phyloP scores from a whole-genome alignment of 2,329 filamentous ascomycete genomes.

The Claviceps capensis region DNA sequence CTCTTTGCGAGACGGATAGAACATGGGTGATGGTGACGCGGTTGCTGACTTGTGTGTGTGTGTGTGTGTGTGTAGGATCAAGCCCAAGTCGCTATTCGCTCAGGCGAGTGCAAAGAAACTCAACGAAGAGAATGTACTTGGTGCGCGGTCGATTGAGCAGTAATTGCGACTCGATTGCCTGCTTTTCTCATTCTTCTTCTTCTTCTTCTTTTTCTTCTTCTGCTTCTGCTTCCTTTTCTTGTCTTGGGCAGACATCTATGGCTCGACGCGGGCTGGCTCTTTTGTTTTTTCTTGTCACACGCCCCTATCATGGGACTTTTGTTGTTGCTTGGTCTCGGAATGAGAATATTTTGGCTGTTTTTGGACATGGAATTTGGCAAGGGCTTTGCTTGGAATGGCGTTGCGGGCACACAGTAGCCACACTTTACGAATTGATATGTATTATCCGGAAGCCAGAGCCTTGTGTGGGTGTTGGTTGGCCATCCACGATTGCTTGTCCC shows the following conservation, averaged over 20 bases:
- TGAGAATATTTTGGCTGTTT: background rate
- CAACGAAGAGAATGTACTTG: conserved; percentile 30
- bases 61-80: conserved; percentile 31
- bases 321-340: background rate
- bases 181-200: background rate
- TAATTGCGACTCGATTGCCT: conserved; percentile 3
- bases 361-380: background rate
- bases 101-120: conserved; percentile 52
- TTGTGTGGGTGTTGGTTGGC: background rate
- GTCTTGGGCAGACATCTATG: background rate
- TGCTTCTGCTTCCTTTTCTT: no score
- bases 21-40: background rate
- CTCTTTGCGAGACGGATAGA: background rate
- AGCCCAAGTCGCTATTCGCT: conserved; percentile 55
- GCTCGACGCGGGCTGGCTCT: background rate
- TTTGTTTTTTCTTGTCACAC: background rate
- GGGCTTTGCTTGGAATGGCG: conserved; percentile 1
- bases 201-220: no score
- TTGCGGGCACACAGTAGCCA: background rate
- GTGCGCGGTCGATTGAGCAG: conserved; percentile 22
- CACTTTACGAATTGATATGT: background rate
- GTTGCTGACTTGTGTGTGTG: background rate
- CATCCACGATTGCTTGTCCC: background rate
- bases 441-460: background rate
- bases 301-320: background rate